phyloP scores from a whole-genome alignment of 495 filamentous ascomycete species.

The Neurospora africana region DNA sequence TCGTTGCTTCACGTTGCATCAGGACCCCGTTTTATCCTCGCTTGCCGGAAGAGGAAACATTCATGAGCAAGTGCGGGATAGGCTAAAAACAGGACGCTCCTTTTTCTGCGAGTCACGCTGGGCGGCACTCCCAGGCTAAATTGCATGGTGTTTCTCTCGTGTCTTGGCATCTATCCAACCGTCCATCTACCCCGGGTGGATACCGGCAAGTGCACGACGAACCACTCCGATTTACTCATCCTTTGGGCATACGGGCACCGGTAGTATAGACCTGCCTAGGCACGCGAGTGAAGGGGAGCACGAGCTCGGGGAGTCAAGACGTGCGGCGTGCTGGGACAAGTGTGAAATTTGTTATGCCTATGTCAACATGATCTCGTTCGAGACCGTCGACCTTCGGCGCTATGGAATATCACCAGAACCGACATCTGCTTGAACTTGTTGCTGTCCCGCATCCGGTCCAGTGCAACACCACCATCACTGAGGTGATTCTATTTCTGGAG shows the following conservation, averaged over 20 bases:
- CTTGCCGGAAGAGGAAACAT: not conserved
- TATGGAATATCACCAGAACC: not conserved
- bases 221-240: not conserved
- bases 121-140: not conserved
- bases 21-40: not conserved
- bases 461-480: not conserved
- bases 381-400: not conserved
- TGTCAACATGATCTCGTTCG: not conserved
- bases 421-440: not conserved
- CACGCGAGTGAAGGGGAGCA: not conserved
- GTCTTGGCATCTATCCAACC: not conserved
- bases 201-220: not conserved
- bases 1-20: not conserved
- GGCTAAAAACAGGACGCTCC: not conserved
- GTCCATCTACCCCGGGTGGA: not conserved
- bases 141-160: not conserved
- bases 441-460: not conserved
- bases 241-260: not conserved
- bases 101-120: not conserved
- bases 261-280: not conserved
- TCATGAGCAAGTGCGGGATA: not conserved
- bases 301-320: not conserved
- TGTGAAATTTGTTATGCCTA: not conserved
- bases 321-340: not conserved
- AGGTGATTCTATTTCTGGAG: not conserved